A percentile compares a stretch with the other conserved stretches of the same genome.
These are phyloP conservation scores for Staphylotrichum tortipilum DNA, from an alignment of 495 filamentous ascomycete genomes.

Conservation along the genomic window DNA sequence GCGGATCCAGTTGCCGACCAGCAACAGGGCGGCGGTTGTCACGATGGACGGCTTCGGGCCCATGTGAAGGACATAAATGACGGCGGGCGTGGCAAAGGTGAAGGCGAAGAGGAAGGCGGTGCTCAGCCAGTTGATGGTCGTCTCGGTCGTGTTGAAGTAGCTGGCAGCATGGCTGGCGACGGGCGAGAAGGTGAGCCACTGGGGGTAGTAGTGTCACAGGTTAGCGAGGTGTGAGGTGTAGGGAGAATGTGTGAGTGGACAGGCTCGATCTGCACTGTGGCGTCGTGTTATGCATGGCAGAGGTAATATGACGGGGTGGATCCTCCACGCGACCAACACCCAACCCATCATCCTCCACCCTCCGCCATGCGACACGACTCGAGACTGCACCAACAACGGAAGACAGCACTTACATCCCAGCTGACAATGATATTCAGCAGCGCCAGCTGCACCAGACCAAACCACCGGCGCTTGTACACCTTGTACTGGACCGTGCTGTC, in stretches of 20 bases:
- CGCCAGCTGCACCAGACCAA: conserved; percentile 74
- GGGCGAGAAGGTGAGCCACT: conserved; percentile 93
- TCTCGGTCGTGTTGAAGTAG: conserved; percentile 68
- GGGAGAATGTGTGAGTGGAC: too few relatives aligned
- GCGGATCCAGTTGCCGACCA: conserved; percentile 87
- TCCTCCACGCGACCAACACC: background rate
- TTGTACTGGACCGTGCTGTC: conserved; percentile 44
- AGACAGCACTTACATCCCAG: conserved; percentile 70
- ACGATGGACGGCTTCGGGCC: conserved; percentile 75
- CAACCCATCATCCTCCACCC: background rate
- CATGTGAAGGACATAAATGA: conserved; percentile 70
- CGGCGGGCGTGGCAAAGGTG: conserved; percentile 59
- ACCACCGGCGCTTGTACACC: conserved; percentile 85
- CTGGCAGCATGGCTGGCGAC: conserved; percentile 65
- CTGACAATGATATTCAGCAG: conserved; percentile 87
- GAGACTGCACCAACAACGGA: too few relatives aligned
- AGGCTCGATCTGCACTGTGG: too few relatives aligned
- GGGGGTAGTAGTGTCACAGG: too few relatives aligned
- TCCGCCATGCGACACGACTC: too few relatives aligned
- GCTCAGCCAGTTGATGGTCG: conserved; percentile 84
- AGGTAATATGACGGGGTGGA: too few relatives aligned
- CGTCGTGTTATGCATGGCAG: too few relatives aligned
- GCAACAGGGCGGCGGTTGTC: conserved; percentile 57
- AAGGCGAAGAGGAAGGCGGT: conserved; percentile 84
- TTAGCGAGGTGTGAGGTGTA: too few relatives aligned